phyloP scores from a whole-genome alignment of 2,329 filamentous ascomycete genomes.

The Sodiomyces alkalinus region DNA sequence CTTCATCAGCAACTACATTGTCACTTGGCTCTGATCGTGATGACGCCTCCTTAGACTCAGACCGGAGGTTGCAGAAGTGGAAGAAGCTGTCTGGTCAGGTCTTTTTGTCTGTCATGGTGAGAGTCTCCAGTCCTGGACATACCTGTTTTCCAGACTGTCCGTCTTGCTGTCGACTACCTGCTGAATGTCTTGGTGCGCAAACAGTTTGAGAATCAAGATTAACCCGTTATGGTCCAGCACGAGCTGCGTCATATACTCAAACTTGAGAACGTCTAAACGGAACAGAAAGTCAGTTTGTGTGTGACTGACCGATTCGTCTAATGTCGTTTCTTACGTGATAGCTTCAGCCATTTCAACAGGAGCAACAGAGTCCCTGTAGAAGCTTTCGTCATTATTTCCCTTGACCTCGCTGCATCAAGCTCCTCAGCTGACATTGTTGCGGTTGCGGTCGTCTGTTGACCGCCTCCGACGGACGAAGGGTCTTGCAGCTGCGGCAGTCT shows the following conservation, averaged over 20 bases:
- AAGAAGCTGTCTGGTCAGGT: slow-evolving; percentile 52
- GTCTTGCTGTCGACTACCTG: slow-evolving; percentile 74
- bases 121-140: slow-evolving; percentile 16
- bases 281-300: not conserved
- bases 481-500: slow-evolving; percentile 13
- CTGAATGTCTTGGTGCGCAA: slow-evolving; percentile 88
- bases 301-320: too few relatives aligned
- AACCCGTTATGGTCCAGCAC: slow-evolving; percentile 91
- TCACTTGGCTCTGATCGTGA: too few relatives aligned
- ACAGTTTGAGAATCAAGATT: slow-evolving; percentile 79
- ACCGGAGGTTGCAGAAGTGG: slow-evolving; percentile 66
- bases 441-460: slow-evolving; percentile 17
- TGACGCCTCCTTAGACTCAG: slow-evolving; percentile 27
- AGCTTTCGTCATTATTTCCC: slow-evolving; percentile 83
- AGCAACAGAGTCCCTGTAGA: slow-evolving; percentile 78
- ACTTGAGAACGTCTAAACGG: slow-evolving; percentile 88
- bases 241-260: slow-evolving; percentile 88
- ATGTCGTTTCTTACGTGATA: slow-evolving; percentile 83
- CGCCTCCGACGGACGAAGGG: slow-evolving; percentile 2
- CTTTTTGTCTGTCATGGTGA: slow-evolving; percentile 7
- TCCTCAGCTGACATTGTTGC: slow-evolving; percentile 53
- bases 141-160: slow-evolving; percentile 72
- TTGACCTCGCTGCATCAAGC: slow-evolving; percentile 61
- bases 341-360: slow-evolving; percentile 91
- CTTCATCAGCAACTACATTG: too few relatives aligned